phyloP scores from a whole-genome alignment of 495 filamentous ascomycete species.

The Penicillium malachiteum region DNA sequence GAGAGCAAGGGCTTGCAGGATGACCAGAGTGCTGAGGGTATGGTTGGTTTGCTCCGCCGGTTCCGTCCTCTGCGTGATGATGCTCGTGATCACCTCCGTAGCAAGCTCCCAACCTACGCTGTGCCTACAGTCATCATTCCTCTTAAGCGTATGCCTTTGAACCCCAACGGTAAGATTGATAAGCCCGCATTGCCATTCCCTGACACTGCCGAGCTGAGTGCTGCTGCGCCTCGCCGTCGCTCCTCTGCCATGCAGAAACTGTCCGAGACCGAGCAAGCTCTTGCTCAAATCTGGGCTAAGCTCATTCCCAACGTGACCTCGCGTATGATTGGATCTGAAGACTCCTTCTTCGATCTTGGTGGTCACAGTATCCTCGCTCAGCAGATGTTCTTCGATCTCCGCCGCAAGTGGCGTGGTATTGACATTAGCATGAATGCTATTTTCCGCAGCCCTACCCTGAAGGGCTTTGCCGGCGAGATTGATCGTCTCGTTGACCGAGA shows the following conservation, averaged over 20 bases:
- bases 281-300: constrained; percentile 67
- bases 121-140: constrained; percentile 80
- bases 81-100: constrained; percentile 70
- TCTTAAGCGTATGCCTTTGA: constrained; percentile 77
- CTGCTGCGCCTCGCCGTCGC: constrained; percentile 36
- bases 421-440: constrained; percentile 76
- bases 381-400: constrained; percentile 72
- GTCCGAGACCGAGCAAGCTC: constrained; percentile 63
- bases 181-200: constrained; percentile 90
- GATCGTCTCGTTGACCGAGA: constrained; percentile 56
- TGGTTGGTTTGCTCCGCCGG: constrained; percentile 60
- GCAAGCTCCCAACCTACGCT: constrained; percentile 75
- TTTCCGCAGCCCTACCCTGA: constrained; percentile 72
- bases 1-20: constrained; percentile 53
- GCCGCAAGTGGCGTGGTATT: constrained; percentile 59
- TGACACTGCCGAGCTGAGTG: constrained; percentile 61
- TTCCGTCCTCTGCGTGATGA: constrained; percentile 71
- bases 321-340: constrained; percentile 61
- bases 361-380: constrained; percentile 88
- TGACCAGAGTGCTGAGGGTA: constrained; percentile 41
- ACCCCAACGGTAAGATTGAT: constrained; percentile 95
- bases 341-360: constrained; percentile 83
- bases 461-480: constrained; percentile 70
- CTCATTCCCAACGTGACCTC: constrained; percentile 52
- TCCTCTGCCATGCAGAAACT: constrained; percentile 40